Evolutionary conservation across 2,329 filamentous ascomycete species (phyloP).

Genomic region (Calonectria leucothoes): DNA sequence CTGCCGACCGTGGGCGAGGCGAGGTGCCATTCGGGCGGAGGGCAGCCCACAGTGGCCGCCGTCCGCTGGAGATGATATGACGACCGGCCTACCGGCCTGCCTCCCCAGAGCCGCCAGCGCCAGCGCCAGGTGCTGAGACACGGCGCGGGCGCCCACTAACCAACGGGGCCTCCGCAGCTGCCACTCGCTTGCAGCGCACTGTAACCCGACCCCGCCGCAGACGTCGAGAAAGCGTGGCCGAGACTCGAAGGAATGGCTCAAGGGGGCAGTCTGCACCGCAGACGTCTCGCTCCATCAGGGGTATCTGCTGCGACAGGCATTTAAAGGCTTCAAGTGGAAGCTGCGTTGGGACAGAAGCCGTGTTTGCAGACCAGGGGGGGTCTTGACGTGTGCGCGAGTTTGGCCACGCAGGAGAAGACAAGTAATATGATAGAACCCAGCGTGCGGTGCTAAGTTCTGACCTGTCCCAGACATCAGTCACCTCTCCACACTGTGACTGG

Average conservation of each 20-base stretch:
- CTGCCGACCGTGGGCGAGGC: neutral
- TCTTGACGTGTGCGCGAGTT: neutral
- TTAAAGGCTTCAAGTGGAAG: neutral
- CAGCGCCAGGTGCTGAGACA: conserved; percentile 9
- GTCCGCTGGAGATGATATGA: conserved; percentile 13
- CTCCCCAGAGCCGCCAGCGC: conserved; percentile 2
- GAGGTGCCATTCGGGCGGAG: conserved; percentile 13
- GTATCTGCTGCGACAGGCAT: neutral
- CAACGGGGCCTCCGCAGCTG: neutral
- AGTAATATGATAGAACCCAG: neutral
- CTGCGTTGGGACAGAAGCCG: neutral
- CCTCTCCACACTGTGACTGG: conserved; percentile 10
- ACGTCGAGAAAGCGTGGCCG: neutral
- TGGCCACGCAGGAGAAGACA: neutral
- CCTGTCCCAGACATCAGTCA: conserved; percentile 9
- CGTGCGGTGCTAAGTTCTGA: conserved; percentile 6
- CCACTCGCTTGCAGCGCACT: neutral
- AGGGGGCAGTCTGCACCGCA: conserved; percentile 7
- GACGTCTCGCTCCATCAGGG: neutral
- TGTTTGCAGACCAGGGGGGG: neutral
- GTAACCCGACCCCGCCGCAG: conserved; percentile 11
- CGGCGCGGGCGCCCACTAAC: neutral
- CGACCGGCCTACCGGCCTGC: neutral
- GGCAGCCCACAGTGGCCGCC: conserved; percentile 5
- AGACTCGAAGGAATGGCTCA: neutral